phyloP scores from a whole-genome alignment of 2,329 filamentous ascomycete species.

The Cytospora mali region DNA sequence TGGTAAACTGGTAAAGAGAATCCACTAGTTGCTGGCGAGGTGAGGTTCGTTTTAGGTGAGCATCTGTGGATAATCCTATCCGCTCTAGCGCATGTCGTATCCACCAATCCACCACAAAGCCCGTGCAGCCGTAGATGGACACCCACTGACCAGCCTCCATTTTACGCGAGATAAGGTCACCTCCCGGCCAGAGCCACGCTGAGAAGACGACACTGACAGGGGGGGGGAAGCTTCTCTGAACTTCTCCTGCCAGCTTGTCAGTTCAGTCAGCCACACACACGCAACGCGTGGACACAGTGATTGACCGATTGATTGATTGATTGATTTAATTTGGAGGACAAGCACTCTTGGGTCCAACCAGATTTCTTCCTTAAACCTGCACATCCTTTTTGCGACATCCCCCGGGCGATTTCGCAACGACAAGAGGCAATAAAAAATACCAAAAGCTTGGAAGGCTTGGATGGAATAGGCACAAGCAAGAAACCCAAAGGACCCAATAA shows the following conservation, averaged over 20 bases:
- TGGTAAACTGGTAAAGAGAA: neutral
- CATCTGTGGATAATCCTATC: too few relatives aligned
- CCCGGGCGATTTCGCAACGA: neutral
- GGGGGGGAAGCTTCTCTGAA: slow-evolving; percentile 6
- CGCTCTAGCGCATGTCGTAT: neutral
- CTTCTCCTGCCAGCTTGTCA: too few relatives aligned
- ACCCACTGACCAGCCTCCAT: slow-evolving; percentile 24
- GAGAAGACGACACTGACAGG: neutral
- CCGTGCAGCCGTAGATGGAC: neutral
- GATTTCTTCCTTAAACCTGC: slow-evolving; percentile 1
- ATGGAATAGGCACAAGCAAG: neutral
- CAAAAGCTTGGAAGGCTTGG: too few relatives aligned
- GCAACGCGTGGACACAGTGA: neutral
- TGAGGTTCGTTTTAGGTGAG: slow-evolving; percentile 2
- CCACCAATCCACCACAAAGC: neutral
- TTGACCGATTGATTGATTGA: slow-evolving; percentile 7
- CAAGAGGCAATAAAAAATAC: neutral
- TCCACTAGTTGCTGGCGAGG: too few relatives aligned
- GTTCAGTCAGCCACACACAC: slow-evolving; percentile 18
- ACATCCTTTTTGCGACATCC: slow-evolving; percentile 3
- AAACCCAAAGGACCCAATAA: neutral
- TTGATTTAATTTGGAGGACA: neutral
- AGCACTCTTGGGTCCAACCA: slow-evolving; percentile 13
- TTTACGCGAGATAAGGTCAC: slow-evolving; percentile 25
- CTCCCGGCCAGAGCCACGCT: slow-evolving; percentile 5